phyloP scores from a whole-genome alignment of 768 basidiomycete genomes.

The Leccinum uliginosum region DNA sequence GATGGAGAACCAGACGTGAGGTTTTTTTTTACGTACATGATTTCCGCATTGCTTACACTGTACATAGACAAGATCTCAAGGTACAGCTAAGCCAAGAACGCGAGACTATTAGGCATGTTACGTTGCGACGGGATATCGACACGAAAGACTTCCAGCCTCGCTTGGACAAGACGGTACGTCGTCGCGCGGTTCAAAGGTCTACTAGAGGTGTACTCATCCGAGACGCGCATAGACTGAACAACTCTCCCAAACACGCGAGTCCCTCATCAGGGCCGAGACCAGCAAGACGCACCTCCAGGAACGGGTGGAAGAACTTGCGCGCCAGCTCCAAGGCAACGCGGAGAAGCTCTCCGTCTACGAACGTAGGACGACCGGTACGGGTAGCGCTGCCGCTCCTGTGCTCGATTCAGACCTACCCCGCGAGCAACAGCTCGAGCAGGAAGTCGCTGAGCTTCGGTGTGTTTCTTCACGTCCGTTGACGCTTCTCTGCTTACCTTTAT shows the following conservation, averaged over 20 bases:
- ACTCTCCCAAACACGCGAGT: conserved; percentile 63
- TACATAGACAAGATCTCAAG: conserved; percentile 65
- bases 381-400: conserved; percentile 30
- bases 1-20: conserved; percentile 75
- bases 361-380: conserved; percentile 42
- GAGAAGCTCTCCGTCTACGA: conserved; percentile 89
- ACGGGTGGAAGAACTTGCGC: conserved; percentile 40
- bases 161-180: conserved; percentile 65
- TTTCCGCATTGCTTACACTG: not conserved
- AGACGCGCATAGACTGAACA: conserved; percentile 48
- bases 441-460: conserved; percentile 82
- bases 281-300: conserved; percentile 77
- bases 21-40: conserved; percentile 5
- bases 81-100: conserved; percentile 68
- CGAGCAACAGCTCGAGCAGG: conserved; percentile 78
- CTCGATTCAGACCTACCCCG: conserved; percentile 47
- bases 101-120: conserved; percentile 61
- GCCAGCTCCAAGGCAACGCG: conserved; percentile 67
- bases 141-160: conserved; percentile 67
- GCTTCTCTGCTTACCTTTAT: not conserved
- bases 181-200: not conserved
- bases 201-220: conserved; percentile 16
- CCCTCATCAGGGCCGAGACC: conserved; percentile 67
- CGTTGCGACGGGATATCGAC: conserved; percentile 79
- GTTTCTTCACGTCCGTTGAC: conserved; percentile 9